Base-by-base conservation (phyloP, 2,329 filamentous ascomycete genomes). In the Aspergillus flavus region DNA sequence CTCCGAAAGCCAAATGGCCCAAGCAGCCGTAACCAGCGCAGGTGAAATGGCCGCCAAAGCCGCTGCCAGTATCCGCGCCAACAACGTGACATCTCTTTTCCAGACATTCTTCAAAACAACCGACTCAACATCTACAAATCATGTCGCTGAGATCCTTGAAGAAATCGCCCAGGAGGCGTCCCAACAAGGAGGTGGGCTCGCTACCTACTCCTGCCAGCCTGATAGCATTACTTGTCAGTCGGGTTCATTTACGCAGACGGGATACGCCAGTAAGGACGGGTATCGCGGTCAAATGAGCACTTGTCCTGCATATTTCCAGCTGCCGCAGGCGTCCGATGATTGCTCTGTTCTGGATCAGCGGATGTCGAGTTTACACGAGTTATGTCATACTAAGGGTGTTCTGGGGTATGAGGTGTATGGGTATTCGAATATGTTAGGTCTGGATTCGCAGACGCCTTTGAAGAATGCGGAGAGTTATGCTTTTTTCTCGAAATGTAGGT, bases 381-480 rank as follows among this genome's bases (percentile, higher is more conserved):
- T 58, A 21, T 30, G 26, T 10, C 57, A 58, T 58, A 58, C 43
- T 0, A 50, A 58, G 43, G 57, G 57, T 1, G 43, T 50, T 9
- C 4, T 50, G 2, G 43, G 57, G 10, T 36, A 19, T 50, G 43
- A 58, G 30, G 57, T 58, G 19, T 58, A 58, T 19, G 57, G 43
- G 57, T 50, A 50, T 48, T 16, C 21, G 9, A 58, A 23, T 46
- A 19, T 58, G 19, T 4, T 50, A 0, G 28, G 28, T 1, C 26
- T 58, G 11, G 34, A 12, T 19, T 21, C 41, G 9, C 12, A 23
- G 28, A 36, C 43, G 2, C 30, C 43, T 3, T n/a, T 48, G 30
- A 58, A 50, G 41, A 58, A 58, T 58, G 39, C 57, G 14, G 57
- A 58, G 57, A 58, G 43, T n/a, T 58, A 50, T 50, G 57, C 43